Conservation (phyloP, 495 filamentous ascomycete genomes). For the Schizothecium vesticola region DNA sequence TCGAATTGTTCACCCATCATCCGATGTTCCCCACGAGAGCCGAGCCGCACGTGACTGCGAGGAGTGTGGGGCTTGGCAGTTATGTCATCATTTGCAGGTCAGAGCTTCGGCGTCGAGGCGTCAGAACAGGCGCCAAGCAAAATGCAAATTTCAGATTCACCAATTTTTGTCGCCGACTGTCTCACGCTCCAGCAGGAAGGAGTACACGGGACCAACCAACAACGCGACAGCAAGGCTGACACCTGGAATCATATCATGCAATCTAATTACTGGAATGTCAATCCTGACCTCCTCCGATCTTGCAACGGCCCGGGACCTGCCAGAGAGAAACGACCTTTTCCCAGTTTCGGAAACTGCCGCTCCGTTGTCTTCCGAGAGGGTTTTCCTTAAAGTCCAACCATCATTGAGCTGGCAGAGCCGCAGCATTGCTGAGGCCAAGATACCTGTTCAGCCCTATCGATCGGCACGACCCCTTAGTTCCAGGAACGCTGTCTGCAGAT, state of each 20-base stretch:
- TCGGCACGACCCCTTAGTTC: not conserved
- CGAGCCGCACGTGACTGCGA: slow-evolving; percentile 21
- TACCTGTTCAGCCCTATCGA: not conserved
- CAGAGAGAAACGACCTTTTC: not conserved
- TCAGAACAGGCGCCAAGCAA: not conserved
- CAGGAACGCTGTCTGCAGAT: not conserved
- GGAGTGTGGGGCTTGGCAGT: slow-evolving; percentile 8
- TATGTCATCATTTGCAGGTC: slow-evolving; percentile 1
- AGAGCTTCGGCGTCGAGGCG: not conserved
- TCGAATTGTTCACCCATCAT: slow-evolving; percentile 23
- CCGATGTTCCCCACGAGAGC: slow-evolving; percentile 20
- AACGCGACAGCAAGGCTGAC: no score
- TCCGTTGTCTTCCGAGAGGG: not conserved
- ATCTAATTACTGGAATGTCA: no score
- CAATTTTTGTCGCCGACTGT: not conserved
- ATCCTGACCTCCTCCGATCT: not conserved
- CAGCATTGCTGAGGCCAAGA: not conserved
- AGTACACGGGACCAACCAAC: no score
- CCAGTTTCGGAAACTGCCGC: not conserved
- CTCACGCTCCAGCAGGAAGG: no score
- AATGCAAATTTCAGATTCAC: not conserved
- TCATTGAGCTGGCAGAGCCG: not conserved
- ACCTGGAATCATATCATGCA: no score
- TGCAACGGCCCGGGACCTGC: not conserved
- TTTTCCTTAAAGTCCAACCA: not conserved